These are phyloP conservation scores for Spongospora subterranea DNA, from an alignment of 208 protist genomes.

Conservation along the genomic window DNA sequence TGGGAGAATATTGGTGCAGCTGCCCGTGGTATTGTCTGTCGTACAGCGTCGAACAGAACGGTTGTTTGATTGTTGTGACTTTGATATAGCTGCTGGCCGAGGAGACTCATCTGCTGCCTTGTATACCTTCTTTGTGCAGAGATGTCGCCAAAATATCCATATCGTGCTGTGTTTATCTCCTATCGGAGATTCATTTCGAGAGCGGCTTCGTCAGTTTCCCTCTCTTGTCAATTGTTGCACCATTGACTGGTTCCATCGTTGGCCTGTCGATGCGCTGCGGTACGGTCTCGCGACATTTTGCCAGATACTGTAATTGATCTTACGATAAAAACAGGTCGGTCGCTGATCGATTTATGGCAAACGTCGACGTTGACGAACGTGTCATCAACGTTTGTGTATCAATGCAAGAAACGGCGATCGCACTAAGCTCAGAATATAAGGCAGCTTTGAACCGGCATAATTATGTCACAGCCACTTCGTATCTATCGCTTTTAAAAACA, in stretches of 20 bases:
- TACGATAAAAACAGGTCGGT: conserved; percentile 46
- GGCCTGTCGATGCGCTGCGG: conserved; percentile 75
- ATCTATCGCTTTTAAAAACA: conserved; percentile 92
- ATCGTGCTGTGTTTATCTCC: conserved; percentile 95
- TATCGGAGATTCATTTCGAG: conserved; percentile 90
- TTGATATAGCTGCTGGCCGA: background rate
- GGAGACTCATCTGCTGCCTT: conserved; percentile 89
- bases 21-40: background rate
- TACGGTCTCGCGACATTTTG: conserved; percentile 58
- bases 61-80: background rate
- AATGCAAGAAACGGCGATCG: conserved; percentile 90
- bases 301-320: no score
- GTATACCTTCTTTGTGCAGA: conserved; percentile 88
- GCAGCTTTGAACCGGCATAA: conserved; percentile 89
- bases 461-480: conserved; percentile 97
- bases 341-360: background rate
- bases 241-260: conserved; percentile 98
- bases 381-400: conserved; percentile 84
- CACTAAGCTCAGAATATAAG: conserved; percentile 84
- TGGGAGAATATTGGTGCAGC: conserved; percentile 69
- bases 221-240: conserved; percentile 97
- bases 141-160: conserved; percentile 91
- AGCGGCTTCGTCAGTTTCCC: conserved; percentile 94
- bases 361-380: conserved; percentile 46
- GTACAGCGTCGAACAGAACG: no score